Percentiles rank a stretch among this genome's conserved stretches.
These are phyloP conservation scores for Oenanthe javanica DNA, from an alignment of 140 eudicot genomes.

Conservation along the genomic window DNA sequence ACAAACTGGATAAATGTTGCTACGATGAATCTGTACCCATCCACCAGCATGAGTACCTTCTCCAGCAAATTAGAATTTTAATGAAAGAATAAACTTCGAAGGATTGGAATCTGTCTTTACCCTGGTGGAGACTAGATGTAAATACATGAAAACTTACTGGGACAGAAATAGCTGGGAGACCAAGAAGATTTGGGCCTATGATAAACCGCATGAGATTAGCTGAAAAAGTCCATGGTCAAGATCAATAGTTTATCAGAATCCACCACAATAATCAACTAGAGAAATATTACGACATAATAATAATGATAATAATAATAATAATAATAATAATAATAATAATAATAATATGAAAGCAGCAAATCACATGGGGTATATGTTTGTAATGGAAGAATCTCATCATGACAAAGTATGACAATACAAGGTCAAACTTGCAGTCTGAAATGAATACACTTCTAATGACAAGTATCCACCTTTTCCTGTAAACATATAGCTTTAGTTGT, in stretches of 20 bases:
- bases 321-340: too few relatives aligned
- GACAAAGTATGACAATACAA: not conserved
- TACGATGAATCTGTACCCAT: conserved; percentile 32
- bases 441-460: not conserved
- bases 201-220: conserved; percentile 75
- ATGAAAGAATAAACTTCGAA: not conserved
- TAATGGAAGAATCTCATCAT: not conserved
- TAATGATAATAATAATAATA: not conserved
- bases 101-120: not conserved
- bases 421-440: not conserved
- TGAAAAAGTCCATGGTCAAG: conserved; percentile 14
- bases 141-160: conserved; percentile 43
- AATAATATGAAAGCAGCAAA: not conserved
- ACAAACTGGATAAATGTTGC: not conserved
- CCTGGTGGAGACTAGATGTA: not conserved
- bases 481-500: not conserved
- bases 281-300: not conserved
- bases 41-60: not conserved
- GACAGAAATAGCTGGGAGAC: conserved; percentile 73
- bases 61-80: not conserved
- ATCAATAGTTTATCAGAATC: not conserved
- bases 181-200: conserved; percentile 72
- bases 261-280: not conserved
- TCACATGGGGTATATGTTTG: not conserved
- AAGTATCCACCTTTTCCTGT: not conserved